Evolutionary conservation across 257 asterid species (phyloP), one percentile per base, ranked within the genome.

Genomic region (Sherardia arvensis): DNA sequence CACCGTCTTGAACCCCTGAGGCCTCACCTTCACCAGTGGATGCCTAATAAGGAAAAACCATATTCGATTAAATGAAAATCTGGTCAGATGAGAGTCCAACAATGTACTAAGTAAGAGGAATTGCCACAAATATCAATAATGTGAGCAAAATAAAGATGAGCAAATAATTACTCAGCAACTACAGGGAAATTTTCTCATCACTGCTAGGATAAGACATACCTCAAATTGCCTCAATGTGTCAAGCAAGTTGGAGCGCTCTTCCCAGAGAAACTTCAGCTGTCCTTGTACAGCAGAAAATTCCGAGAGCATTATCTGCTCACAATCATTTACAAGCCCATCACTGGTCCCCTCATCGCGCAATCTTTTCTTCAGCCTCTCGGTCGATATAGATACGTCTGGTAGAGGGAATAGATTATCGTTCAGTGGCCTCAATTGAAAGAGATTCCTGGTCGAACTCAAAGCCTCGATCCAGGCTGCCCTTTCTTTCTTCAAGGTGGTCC

Each of bases 401-500:
- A 91, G 64, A 75, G 77, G 76, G 17, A 87, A 80, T 21, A 73
- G 72, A 63, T 60, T 75, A 58, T 82, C 94, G 73, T 72, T 84
- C 49, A 78, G 81, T 4, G 84, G 95, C 67, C 82, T 83, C 74
- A 67, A 69, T 36, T 81, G 71, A 72, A 84, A 81, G 14, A 84
- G 76, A 83, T 84, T 81, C 69, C 90, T 74, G 7, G 91, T 77
- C 36, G 90, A 80, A 69, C 75, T 78, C 81, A 91, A 83, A 59
- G 96, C 94, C 64, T 85, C 79, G 40, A 88, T 79, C 98, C 98
- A 91, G 33, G 88, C 95, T 68, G 69, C 86, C 77, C 96, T 83
- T 74, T 88, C 95, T 76, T 78, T 85, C 73, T 74, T 81, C 12
- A 91, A 79, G 69, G 80, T 79, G 36, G 95, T 88, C 80, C 95